Base-by-base conservation (phyloP, 2,329 filamentous ascomycete genomes). In the Aureobasidium vineae region DNA sequence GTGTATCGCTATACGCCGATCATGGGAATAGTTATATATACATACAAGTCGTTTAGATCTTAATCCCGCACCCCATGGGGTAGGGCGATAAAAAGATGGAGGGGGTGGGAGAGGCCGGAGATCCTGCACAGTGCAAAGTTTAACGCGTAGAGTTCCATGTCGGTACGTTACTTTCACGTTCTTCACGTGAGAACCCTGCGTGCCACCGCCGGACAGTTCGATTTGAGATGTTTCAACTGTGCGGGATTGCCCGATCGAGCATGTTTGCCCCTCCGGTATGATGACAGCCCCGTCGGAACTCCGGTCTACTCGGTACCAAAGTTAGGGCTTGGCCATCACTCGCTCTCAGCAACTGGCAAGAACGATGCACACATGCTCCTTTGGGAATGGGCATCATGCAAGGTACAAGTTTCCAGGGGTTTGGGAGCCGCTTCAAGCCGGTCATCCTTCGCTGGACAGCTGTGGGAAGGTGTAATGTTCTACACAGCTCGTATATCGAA, bases 1-100 rank as follows among this genome's bases (percentile, higher is more conserved):
- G 16, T 49, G 40, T 50, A 26, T 40, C 31, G 50, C n/a, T 61
- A 4, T 13, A 47, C n/a, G 31, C 43, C 45, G 45, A 63, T 50
- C 43, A 63, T 38, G 57, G 21, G 43, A 13, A 38, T 36, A 19
- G 6, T 33, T 40, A 50, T 63, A 50, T 50, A 50, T 49, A 28
- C 7, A 63, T 50, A 31, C 28, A n/a, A 43, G 15, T 50, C 31
- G 2, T 23, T 28, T 21, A n/a, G 31, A 19, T 31, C 16, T 8
- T 23, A 5, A 26, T 40, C n/a, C 21, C 40, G 40, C 11, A 41
- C 59, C 45, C 59, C 59, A 63, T 63, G 59, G 59, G 43, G 59
- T 26, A 63, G 43, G 11, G 13, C 23, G 21, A 11, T 16, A n/a
- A 15, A 15, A 10, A 33, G 3, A 50, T 5, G 40, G 41, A 45